Evolutionary conservation across 176 grass and related monocot species (phyloP).

Genomic region (Oryza nivara): DNA sequence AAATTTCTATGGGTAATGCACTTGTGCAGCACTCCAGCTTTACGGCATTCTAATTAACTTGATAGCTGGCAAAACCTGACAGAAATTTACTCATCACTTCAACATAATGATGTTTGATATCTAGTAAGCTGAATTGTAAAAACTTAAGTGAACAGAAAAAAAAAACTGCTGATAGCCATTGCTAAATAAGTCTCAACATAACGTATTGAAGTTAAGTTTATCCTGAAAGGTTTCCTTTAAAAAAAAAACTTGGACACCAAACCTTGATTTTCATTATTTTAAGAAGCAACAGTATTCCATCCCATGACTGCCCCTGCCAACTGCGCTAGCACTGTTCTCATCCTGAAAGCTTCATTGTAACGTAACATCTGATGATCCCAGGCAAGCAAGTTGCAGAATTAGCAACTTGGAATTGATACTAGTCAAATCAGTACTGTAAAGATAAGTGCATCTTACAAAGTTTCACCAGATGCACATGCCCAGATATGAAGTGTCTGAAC

Average conservation of each 20-base stretch:
- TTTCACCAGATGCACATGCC: conserved; percentile 14
- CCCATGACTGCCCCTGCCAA: too few relatives aligned
- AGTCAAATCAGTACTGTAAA: neutral
- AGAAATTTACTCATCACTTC: conserved; percentile 18
- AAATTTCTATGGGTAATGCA: neutral
- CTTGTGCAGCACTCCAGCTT: conserved; percentile 6
- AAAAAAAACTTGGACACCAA: neutral
- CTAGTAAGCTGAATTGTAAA: neutral
- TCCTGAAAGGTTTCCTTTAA: neutral
- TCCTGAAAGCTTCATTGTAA: conserved; percentile 2
- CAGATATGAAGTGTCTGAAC: neutral
- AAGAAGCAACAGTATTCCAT: neutral
- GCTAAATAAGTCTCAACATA: conserved; percentile 4
- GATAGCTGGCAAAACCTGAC: neutral
- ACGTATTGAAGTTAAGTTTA: neutral
- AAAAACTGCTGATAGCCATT: neutral
- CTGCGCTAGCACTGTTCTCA: neutral
- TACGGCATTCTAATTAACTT: conserved; percentile 1
- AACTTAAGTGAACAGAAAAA: conserved; percentile 21
- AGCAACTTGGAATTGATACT: neutral
- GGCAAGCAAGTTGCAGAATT: neutral
- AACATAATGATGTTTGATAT: neutral
- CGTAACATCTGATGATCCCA: neutral
- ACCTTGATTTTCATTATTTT: neutral
- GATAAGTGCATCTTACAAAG: conserved; percentile 10